Evolutionary conservation across 1,139 yeast genomes (phyloP).

Genomic region (Hansenula anomala): DNA sequence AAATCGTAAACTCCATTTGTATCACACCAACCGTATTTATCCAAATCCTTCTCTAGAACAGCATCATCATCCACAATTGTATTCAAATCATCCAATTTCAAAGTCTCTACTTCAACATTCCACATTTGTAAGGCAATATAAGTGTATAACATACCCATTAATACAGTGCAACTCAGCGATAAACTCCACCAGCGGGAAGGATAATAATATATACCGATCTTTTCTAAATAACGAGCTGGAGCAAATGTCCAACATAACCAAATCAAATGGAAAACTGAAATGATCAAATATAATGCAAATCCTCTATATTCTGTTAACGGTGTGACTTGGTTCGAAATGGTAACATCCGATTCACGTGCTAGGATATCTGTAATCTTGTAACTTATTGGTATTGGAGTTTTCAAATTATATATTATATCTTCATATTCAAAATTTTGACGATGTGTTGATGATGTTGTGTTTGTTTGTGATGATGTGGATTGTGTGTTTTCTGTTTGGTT

Average conservation of each 20-base stretch:
- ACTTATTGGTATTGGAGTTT: slow-evolving; percentile 4
- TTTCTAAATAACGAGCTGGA: slow-evolving; percentile 51
- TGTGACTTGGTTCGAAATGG: slow-evolving; percentile 57
- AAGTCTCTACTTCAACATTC: slow-evolving; percentile 70
- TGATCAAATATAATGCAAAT: slow-evolving; percentile 67
- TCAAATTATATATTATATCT: slow-evolving; percentile 18
- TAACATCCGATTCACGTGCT: slow-evolving; percentile 74
- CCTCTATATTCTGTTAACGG: slow-evolving; percentile 80
- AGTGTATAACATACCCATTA: slow-evolving; percentile 65
- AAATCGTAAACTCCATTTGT: slow-evolving; percentile 85
- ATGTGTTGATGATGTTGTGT: not conserved
- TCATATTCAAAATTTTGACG: slow-evolving; percentile 21
- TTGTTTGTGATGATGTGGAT: too few relatives aligned
- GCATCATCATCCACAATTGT: slow-evolving; percentile 69
- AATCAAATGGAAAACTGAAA: slow-evolving; percentile 42
- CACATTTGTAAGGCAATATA: slow-evolving; percentile 68
- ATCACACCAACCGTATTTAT: slow-evolving; percentile 42
- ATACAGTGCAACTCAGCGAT: slow-evolving; percentile 64
- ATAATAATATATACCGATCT: slow-evolving; percentile 60
- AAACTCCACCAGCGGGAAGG: slow-evolving; percentile 89
- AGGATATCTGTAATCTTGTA: slow-evolving; percentile 39
- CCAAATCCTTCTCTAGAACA: slow-evolving; percentile 31
- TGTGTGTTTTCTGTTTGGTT: too few relatives aligned
- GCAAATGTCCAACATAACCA: slow-evolving; percentile 69
- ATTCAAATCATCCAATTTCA: slow-evolving; percentile 50